Evolutionary conservation across 768 basidiomycete species (phyloP), one percentile per base, ranked within the genome.

Genomic region (Mrakia frigida): DNA sequence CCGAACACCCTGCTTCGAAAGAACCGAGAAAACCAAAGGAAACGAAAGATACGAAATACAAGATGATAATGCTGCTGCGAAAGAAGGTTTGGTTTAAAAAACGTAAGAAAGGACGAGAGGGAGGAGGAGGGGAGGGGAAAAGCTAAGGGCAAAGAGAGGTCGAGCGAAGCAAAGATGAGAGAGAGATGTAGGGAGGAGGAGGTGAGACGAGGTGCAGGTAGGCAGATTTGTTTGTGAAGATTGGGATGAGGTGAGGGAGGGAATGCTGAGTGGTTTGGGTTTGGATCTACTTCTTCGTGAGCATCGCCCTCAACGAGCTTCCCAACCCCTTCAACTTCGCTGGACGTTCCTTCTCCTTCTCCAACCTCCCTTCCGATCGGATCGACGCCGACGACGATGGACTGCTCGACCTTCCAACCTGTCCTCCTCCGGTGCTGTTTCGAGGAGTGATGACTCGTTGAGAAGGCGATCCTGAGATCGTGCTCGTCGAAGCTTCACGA

Each of bases 291-390:
- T 74, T 46, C 52, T 7, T 70, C 25, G 52, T 50, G 41, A 77
- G 61, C 75, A 77, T 77, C 37, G 75, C 71, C 71, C 69, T 70
- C 28, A 77, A 52, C 11, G 53, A 23, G 28, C 46, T 59, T 41
- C 52, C 53, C 56, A 69, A 61, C 28, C 75, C 75, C 63, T 70
- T 77, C 37, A 77, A 41, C 53, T 77, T 77, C 10, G 70, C 56
- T 1, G 75, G 75, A 28, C 75, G 69, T 16, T 67, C 63, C 28
- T 75, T 68, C 69, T 60, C 56, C 23, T 70, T 37, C 41, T 28
- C 61, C 33, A 31, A 23, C 25, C 25, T 28, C 31, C 13, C 28
- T 21, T 61, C 41, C 33, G 60, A n/a, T 50, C 46, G 46, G 6
- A 50, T 50, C 11, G 46, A 50, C 43, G 31, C 9, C 31, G 70